Conservation (phyloP, 371 early-diverging fungal genomes). For the Paraphysoderma sedebokerense region DNA sequence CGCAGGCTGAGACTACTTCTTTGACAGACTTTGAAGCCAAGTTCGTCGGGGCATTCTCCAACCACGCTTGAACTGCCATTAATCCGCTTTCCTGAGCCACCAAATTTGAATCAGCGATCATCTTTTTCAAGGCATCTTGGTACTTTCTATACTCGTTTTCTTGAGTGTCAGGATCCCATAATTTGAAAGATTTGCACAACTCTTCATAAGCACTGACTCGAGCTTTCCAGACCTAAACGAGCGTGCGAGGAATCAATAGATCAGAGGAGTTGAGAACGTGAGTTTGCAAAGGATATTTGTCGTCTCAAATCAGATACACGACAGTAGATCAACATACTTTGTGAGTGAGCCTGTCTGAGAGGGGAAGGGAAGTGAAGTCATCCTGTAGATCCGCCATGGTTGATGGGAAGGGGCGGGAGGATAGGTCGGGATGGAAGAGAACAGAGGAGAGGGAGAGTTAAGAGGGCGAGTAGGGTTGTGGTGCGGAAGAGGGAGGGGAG, state of each 20-base stretch:
- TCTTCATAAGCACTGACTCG: constrained; percentile 75
- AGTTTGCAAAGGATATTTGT: background rate
- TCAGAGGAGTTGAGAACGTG: constrained; percentile 2
- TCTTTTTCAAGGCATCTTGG: constrained; percentile 50
- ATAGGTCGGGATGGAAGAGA: too few relatives aligned
- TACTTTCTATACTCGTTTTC: constrained; percentile 50
- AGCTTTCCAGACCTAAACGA: constrained; percentile 77
- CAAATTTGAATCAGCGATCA: constrained; percentile 71
- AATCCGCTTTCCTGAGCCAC: constrained; percentile 85
- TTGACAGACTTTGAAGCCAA: constrained; percentile 9
- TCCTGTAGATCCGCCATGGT: constrained; percentile 32
- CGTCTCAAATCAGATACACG: background rate
- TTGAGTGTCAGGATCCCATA: constrained; percentile 31
- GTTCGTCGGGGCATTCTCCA: constrained; percentile 67
- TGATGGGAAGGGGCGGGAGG: too few relatives aligned
- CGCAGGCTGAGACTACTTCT: constrained; percentile 53
- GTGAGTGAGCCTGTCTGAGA: constrained; percentile 44
- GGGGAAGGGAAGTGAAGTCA: constrained; percentile 45
- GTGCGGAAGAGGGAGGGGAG: too few relatives aligned
- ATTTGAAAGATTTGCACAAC: constrained; percentile 44
- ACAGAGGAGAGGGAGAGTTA: too few relatives aligned
- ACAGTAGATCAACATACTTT: constrained; percentile 26
- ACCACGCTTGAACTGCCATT: constrained; percentile 47
- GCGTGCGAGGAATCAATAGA: background rate
- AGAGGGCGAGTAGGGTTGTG: too few relatives aligned